A percentile compares a stretch with the other conserved stretches of the same genome.
Conservation (phyloP, 164 flowering plant species). For the Vitis riparia region DNA sequence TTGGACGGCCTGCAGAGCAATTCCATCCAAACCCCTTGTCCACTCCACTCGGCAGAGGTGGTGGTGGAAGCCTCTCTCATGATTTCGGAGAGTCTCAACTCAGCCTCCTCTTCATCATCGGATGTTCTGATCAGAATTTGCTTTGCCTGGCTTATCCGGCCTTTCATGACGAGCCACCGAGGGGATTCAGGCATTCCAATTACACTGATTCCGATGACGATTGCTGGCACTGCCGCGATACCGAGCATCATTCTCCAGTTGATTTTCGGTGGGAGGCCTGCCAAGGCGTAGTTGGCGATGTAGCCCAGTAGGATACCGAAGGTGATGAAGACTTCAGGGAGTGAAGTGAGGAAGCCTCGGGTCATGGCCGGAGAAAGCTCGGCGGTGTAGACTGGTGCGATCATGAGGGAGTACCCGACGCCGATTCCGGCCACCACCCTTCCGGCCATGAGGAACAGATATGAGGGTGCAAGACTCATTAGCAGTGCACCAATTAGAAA, state of each 20-base stretch:
- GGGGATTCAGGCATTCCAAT: constrained; percentile 80
- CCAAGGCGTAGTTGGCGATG: constrained; percentile 49
- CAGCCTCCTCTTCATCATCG: constrained; percentile 51
- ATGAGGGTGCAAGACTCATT: constrained; percentile 78
- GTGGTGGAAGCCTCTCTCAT: constrained; percentile 15
- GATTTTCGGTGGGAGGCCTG: constrained; percentile 39
- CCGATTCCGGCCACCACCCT: constrained; percentile 75
- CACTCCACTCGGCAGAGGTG: constrained; percentile 14
- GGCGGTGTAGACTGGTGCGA: constrained; percentile 74
- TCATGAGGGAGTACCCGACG: constrained; percentile 82
- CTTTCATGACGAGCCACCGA: constrained; percentile 77
- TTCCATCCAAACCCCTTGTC: constrained; percentile 72
- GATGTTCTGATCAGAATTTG: constrained; percentile 50
- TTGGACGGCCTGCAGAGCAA: constrained; percentile 45
- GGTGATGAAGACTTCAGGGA: constrained; percentile 81
- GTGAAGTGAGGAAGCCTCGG: constrained; percentile 73
- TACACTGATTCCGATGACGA: constrained; percentile 44
- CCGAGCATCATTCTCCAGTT: constrained; percentile 88
- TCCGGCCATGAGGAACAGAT: constrained; percentile 57
- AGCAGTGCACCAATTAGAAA: constrained; percentile 69
- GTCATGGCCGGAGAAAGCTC: constrained; percentile 71
- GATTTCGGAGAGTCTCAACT: constrained; percentile 47
- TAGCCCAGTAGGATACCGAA: constrained; percentile 75
- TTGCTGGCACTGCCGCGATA: constrained; percentile 58
- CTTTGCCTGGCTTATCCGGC: constrained; percentile 51